phyloP scores from a whole-genome alignment of 2,329 filamentous ascomycete species.

The Didymella segeticola region DNA sequence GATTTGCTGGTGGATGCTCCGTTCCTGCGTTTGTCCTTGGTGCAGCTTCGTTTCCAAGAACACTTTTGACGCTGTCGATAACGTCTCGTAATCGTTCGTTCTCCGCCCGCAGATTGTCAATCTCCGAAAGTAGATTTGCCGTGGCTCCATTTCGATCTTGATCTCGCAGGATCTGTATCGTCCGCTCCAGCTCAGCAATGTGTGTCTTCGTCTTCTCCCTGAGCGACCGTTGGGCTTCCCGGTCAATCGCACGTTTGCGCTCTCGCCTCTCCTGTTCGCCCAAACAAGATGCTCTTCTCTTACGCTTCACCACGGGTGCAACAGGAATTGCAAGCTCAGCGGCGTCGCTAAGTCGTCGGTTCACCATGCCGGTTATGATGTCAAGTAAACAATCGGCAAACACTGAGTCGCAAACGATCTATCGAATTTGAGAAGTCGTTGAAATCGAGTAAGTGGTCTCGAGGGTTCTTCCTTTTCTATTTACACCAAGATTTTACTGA shows the following conservation, averaged over 20 bases:
- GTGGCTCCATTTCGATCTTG: constrained; percentile 44
- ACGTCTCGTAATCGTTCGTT: constrained; percentile 44
- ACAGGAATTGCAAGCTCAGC: constrained; percentile 26
- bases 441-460: constrained; percentile 16
- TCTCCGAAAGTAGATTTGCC: constrained; percentile 40
- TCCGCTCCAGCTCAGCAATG: constrained; percentile 47
- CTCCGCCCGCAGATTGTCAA: constrained; percentile 40
- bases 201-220: constrained; percentile 48
- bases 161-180: constrained; percentile 43
- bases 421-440: constrained; percentile 20
- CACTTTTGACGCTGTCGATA: constrained; percentile 44
- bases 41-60: constrained; percentile 35
- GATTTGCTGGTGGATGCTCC: constrained; percentile 7
- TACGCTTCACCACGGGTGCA: constrained; percentile 42
- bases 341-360: constrained; percentile 34
- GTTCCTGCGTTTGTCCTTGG: constrained; percentile 16
- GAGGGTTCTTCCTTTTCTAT: constrained; percentile 12
- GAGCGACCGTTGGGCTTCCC: constrained; percentile 45
- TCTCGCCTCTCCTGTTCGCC: constrained; percentile 46
- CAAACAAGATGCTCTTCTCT: constrained; percentile 42
- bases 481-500: not conserved
- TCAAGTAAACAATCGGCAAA: constrained; percentile 10
- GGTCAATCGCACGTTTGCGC: constrained; percentile 45
- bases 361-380: constrained; percentile 31
- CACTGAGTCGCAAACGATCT: constrained; percentile 18